These are phyloP conservation scores for Trichomonas gallinae DNA, from an alignment of 208 protist species.

Conservation along the genomic window DNA sequence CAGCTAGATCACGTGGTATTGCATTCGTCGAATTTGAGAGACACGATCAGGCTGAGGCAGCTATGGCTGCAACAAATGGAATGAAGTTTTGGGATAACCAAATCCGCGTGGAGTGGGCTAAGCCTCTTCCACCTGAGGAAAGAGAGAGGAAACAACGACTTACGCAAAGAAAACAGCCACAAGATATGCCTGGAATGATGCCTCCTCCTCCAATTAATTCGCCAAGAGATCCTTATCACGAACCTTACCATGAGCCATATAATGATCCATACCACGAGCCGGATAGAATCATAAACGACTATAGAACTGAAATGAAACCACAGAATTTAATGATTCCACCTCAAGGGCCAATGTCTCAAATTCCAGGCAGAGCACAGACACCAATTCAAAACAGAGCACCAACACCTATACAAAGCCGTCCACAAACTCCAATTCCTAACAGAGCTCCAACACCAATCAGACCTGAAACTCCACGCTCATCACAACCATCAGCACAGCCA, in stretches of 20 bases:
- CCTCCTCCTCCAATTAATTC: background rate
- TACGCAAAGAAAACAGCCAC: background rate
- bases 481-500: background rate
- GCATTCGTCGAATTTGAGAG: background rate
- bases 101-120: background rate
- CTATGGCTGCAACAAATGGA: background rate
- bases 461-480: background rate
- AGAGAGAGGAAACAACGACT: background rate
- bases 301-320: background rate
- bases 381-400: background rate
- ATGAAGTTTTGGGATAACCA: background rate
- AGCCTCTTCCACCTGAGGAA: background rate
- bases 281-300: background rate
- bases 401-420: background rate
- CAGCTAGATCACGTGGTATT: background rate
- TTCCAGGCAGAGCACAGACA: background rate
- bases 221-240: background rate
- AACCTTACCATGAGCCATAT: background rate
- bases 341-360: background rate
- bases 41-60: background rate
- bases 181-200: background rate
- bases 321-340: background rate
- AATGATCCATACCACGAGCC: background rate
- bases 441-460: background rate
- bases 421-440: background rate